Percentiles rank a stretch among this genome's conserved stretches.
Evolutionary conservation across 352 stramenopile species (phyloP).

Genomic region (Phytopythium montanum): DNA sequence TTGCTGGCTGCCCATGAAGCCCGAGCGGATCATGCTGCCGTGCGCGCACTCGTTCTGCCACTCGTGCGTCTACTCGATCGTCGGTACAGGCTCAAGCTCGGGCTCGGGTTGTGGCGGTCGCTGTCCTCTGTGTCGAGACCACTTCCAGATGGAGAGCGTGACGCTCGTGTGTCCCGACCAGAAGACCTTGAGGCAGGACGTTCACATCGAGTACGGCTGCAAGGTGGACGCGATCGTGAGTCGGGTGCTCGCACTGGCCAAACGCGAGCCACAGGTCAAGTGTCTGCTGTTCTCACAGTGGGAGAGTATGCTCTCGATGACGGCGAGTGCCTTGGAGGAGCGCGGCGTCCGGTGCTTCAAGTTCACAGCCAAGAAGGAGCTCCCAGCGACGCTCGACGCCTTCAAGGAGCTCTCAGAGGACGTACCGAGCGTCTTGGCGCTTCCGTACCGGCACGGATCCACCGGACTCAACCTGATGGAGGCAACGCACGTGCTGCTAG

Average conservation of each 20-base stretch:
- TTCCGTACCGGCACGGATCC: conserved; percentile 85
- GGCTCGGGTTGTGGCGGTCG: background rate
- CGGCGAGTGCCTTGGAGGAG: conserved; percentile 16
- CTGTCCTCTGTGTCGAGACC: background rate
- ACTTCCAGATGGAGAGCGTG: background rate
- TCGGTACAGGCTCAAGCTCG: conserved; percentile 1
- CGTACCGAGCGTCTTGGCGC: conserved; percentile 52
- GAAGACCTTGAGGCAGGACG: background rate
- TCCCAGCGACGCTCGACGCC: conserved; percentile 33
- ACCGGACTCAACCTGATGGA: conserved; percentile 91
- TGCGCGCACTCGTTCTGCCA: conserved; percentile 87
- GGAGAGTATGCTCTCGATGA: conserved; percentile 76
- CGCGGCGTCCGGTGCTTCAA: conserved; percentile 68
- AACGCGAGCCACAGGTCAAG: conserved; percentile 66
- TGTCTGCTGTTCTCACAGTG: conserved; percentile 91
- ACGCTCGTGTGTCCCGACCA: conserved; percentile 5
- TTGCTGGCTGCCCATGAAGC: conserved; percentile 66
- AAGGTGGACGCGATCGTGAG: conserved; percentile 69
- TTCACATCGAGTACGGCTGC: conserved; percentile 33
- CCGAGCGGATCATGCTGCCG: conserved; percentile 57
- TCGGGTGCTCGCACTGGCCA: conserved; percentile 41
- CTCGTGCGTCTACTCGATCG: conserved; percentile 44
- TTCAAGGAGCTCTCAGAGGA: conserved; percentile 37
- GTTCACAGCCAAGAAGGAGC: conserved; percentile 48
- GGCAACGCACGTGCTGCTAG: conserved; percentile 86